Base-by-base conservation (phyloP, 768 basidiomycete species). In the Candolleomyces eurysporus region DNA sequence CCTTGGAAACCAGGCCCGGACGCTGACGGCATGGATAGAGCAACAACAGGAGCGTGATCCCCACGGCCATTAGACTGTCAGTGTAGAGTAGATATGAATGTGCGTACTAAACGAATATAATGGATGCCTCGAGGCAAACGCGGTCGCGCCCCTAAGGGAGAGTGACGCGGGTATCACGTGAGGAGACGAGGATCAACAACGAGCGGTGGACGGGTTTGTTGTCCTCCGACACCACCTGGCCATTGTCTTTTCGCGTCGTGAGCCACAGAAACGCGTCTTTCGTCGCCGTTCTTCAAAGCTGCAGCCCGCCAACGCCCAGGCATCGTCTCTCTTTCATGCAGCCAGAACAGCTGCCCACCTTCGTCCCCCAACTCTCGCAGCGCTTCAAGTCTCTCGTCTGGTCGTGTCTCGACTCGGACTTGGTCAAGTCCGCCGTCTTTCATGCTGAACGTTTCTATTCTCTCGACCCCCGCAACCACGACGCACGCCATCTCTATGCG, bases 371-470 rank as follows among this genome's bases (percentile, higher is more conserved):
- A 69, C 84, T 91, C 68, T 79, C 81, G 54, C 84, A 85, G 73
- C 88, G 89, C 65, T 89, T 90, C 70, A 83, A 83, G 65, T 77
- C 83, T 56, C 80, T 94, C 64, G 81, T 93, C 68, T 93, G 92
- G 91, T 85, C 86, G 67, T 92, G 87, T 75, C 86, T 94, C 61
- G 92, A 94, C 77, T 82, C 86, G 58, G 89, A 90, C 68, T 85
- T 94, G 49, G 79, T 84, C 67, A 84, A 82, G 73, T 87, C 92
- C 13, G 93, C 94, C 45, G 83, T 92, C 50, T 96, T 96, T 78
- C 91, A 91, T 76, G 92, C 93, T 40, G 94, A 96, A 75, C 79
- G 92, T 64, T 91, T 91, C 72, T 89, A 82, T 71, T 83, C 86
- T 45, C 75, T 91, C 72, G 87, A 91, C 73, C 79, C 81, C 63